A percentile compares a stretch with the other conserved stretches of the same genome.
phyloP scores from a whole-genome alignment of 148 eudicot species.

The Rheum nobile region DNA sequence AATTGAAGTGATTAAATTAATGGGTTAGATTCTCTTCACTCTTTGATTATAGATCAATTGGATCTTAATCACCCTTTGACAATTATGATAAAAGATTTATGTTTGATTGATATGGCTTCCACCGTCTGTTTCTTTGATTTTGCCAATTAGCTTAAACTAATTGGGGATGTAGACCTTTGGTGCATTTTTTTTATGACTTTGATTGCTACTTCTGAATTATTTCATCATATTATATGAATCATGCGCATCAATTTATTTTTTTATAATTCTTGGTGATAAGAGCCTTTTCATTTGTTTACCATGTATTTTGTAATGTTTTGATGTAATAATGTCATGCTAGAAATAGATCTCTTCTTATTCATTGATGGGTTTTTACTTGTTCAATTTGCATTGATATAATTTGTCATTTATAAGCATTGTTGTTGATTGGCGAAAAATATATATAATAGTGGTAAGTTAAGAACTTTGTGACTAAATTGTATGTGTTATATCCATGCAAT shows the following conservation, averaged over 20 bases:
- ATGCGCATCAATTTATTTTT: conserved; percentile 3
- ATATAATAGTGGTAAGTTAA: too few species aligned
- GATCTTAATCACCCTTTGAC: conserved; percentile 8
- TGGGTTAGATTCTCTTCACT: conserved; percentile 3
- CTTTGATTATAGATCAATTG: conserved; percentile 4
- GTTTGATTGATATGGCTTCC: conserved; percentile 6
- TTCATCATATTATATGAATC: neutral
- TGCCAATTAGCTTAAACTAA: neutral
- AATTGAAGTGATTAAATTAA: neutral
- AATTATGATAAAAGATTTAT: conserved; percentile 1
- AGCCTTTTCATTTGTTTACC: neutral
- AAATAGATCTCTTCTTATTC: neutral
- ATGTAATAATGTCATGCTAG: neutral
- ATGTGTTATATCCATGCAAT: too few species aligned
- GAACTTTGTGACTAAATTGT: neutral
- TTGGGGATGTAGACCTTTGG: neutral
- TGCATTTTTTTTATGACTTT: neutral
- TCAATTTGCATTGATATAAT: neutral
- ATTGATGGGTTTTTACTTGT: neutral
- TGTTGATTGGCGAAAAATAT: too few species aligned
- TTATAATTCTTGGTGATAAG: neutral
- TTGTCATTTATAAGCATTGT: too few species aligned
- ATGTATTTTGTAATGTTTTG: neutral
- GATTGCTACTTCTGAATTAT: conserved; percentile 3
- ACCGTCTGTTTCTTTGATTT: conserved; percentile 4